Evolutionary conservation across 768 basidiomycete genomes (phyloP).

Genomic region (Auricularia cornea): DNA sequence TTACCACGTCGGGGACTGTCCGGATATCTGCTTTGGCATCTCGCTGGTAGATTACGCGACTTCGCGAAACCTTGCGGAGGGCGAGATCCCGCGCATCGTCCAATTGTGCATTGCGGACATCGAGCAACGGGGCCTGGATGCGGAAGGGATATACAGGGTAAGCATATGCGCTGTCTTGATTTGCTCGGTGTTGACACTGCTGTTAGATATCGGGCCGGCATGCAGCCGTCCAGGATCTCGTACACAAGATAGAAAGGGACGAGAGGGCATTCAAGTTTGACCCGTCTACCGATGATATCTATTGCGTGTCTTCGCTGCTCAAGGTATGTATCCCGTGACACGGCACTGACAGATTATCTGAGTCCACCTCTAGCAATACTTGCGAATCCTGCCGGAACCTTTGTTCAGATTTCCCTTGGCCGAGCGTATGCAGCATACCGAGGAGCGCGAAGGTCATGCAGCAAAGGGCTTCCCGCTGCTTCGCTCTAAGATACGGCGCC

Average conservation of each 20-base stretch:
- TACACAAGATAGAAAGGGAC: constrained; percentile 80
- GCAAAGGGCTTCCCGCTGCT: constrained; percentile 65
- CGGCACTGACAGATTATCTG: not conserved
- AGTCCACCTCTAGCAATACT: constrained; percentile 46
- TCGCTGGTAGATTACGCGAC: constrained; percentile 84
- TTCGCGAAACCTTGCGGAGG: constrained; percentile 61
- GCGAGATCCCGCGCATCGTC: constrained; percentile 71
- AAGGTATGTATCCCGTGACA: constrained; percentile 44
- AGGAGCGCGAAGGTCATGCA: constrained; percentile 66
- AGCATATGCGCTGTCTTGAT: constrained; percentile 13
- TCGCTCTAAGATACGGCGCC: constrained; percentile 75
- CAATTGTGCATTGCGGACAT: constrained; percentile 75
- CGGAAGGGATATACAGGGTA: constrained; percentile 77
- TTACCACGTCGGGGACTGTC: constrained; percentile 74
- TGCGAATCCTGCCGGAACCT: constrained; percentile 84
- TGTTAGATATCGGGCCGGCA: constrained; percentile 73
- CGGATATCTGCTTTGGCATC: constrained; percentile 84
- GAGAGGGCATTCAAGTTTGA: constrained; percentile 70
- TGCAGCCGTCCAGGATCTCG: constrained; percentile 72
- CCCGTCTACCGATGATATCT: constrained; percentile 65
- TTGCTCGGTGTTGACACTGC: constrained; percentile 6
- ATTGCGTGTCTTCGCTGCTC: constrained; percentile 72
- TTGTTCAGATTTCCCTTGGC: constrained; percentile 73
- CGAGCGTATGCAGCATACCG: constrained; percentile 75
- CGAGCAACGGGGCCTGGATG: constrained; percentile 67